Evolutionary conservation across 2,329 filamentous ascomycete species (phyloP).

Genomic region (Curvularia sp.): DNA sequence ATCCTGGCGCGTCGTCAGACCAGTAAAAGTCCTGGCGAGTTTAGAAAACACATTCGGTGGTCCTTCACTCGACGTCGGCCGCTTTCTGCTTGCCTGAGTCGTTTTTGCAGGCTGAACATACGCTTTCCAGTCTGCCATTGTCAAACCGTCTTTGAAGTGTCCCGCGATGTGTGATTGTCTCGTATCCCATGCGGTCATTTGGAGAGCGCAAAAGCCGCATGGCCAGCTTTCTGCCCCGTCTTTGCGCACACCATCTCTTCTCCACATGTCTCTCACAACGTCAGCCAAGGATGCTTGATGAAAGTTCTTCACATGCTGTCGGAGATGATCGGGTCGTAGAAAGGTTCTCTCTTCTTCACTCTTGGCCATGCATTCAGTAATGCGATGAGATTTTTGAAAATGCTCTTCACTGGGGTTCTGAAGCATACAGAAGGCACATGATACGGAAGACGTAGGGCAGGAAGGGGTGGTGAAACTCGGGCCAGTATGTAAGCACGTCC

Average conservation of each 20-base stretch:
- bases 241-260: conserved; percentile 26
- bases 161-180: conserved; percentile 43
- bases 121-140: conserved; percentile 40
- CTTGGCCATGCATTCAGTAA: conserved; percentile 42
- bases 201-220: conserved; percentile 43
- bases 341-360: conserved; percentile 41
- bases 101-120: not conserved
- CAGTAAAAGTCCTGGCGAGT: conserved; percentile 9
- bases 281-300: conserved; percentile 36
- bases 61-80: conserved; percentile 10
- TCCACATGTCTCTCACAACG: conserved; percentile 40
- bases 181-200: conserved; percentile 38
- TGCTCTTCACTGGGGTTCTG: conserved; percentile 42
- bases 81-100: conserved; percentile 7
- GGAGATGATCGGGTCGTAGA: conserved; percentile 43
- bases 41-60: conserved; percentile 6
- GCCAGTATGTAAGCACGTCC: conserved; percentile 44
- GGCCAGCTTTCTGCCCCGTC: conserved; percentile 31
- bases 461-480: conserved; percentile 29
- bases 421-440: conserved; percentile 43
- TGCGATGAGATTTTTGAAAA: conserved; percentile 37
- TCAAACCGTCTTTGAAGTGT: conserved; percentile 45
- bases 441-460: conserved; percentile 10
- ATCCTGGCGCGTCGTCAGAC: conserved; percentile 1
- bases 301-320: conserved; percentile 47